Percentiles rank a stretch among this genome's conserved stretches.
Evolutionary conservation across 441 rosid genomes (phyloP).

Genomic region (Jatropha podagrica): DNA sequence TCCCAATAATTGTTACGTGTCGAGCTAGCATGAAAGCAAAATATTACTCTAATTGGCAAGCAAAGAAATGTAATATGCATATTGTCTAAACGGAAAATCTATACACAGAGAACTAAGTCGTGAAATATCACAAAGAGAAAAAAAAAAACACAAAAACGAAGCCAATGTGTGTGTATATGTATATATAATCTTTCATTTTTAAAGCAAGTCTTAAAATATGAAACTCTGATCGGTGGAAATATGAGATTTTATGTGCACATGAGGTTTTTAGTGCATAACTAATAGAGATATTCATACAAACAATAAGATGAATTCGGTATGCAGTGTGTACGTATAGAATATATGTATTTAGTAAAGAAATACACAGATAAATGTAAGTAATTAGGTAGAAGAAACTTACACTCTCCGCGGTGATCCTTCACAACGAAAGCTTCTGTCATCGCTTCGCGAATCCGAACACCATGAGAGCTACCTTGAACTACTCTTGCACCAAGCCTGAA

Average conservation of each 20-base stretch:
- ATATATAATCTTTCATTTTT: not conserved
- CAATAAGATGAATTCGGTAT: no score
- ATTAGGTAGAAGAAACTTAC: slow-evolving; percentile 45
- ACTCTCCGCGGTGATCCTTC: slow-evolving; percentile 94
- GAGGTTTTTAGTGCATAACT: not conserved
- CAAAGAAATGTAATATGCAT: not conserved
- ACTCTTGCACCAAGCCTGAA: slow-evolving; percentile 75
- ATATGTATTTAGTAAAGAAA: no score
- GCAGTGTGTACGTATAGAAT: no score
- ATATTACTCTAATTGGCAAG: not conserved
- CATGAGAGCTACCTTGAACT: slow-evolving; percentile 46
- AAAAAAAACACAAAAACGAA: not conserved
- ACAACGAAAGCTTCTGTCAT: slow-evolving; percentile 72
- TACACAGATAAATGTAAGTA: no score
- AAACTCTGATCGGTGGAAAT: not conserved
- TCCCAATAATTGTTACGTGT: not conserved
- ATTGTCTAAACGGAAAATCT: not conserved
- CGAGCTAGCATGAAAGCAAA: not conserved
- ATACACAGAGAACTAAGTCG: not conserved
- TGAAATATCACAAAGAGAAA: not conserved
- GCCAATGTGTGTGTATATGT: not conserved
- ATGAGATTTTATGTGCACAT: not conserved
- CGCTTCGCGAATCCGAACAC: slow-evolving; percentile 57
- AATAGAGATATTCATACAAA: no score
- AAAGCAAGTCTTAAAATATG: not conserved